These are phyloP conservation scores for Epicoccum sorghinum DNA, from an alignment of 2,329 filamentous ascomycete species.

Conservation along the genomic window DNA sequence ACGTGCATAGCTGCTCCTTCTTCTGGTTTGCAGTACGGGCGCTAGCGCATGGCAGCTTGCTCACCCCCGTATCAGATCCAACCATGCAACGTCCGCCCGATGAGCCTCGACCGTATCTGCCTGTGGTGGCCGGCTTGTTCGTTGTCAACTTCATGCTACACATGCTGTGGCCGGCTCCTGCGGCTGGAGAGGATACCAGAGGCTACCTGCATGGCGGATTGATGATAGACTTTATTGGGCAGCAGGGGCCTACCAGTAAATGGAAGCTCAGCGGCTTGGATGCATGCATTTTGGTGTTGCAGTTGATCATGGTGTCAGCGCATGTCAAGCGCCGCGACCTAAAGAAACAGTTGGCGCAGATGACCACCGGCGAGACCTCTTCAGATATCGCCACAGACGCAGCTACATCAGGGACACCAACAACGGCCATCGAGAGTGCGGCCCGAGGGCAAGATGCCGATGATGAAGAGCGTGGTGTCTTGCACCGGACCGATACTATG, in stretches of 20 bases:
- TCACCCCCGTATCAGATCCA: slow-evolving; percentile 63
- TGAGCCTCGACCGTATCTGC: slow-evolving; percentile 59
- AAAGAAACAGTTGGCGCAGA: slow-evolving; percentile 46
- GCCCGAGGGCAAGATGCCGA: slow-evolving; percentile 60
- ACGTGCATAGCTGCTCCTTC: slow-evolving; percentile 59
- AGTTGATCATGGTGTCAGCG: slow-evolving; percentile 63
- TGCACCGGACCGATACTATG: slow-evolving; percentile 48
- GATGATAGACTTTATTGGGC: slow-evolving; percentile 69
- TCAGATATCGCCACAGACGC: slow-evolving; percentile 9
- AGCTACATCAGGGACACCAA: slow-evolving; percentile 16
- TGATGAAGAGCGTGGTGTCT: slow-evolving; percentile 63
- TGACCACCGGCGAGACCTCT: slow-evolving; percentile 27
- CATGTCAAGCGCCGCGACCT: slow-evolving; percentile 59
- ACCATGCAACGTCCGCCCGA: slow-evolving; percentile 53
- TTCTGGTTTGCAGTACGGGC: slow-evolving; percentile 62
- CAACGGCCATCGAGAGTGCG: slow-evolving; percentile 15
- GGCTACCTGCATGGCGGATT: slow-evolving; percentile 67
- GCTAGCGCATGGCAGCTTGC: slow-evolving; percentile 62
- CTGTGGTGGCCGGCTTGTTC: slow-evolving; percentile 61
- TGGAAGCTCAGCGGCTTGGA: slow-evolving; percentile 60
- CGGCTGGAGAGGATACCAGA: slow-evolving; percentile 55
- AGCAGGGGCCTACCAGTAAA: slow-evolving; percentile 62
- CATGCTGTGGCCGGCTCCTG: slow-evolving; percentile 47
- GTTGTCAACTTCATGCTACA: slow-evolving; percentile 63
- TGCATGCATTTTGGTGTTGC: slow-evolving; percentile 59